Base-by-base conservation (phyloP, 768 basidiomycete species). In the Leccinum rimulosum region DNA sequence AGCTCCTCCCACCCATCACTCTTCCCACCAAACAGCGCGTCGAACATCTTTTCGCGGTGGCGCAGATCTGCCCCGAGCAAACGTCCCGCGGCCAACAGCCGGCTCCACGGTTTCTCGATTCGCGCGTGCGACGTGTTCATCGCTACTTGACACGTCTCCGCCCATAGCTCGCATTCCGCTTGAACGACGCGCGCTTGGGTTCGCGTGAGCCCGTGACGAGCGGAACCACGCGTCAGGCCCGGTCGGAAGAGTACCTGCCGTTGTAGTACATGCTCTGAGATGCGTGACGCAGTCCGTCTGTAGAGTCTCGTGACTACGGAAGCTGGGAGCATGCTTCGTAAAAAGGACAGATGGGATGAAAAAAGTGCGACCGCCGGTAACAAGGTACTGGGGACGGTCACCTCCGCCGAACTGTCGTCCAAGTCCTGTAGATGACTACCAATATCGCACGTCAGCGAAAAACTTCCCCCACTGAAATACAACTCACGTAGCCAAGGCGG, bases 241-340 rank as follows among this genome's bases (percentile, higher is more conserved):
- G 91, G 87, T 47, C 92, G 86, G 68, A 90, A 91, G 40, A 89
- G 71, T 55, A 97, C 85, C 59, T 89, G 85, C 14, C 95, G 88
- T 62, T 95, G 91, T 19, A 91, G 75, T 54, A 98, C 86, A 68
- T 95, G 85, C 52, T 88, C 84, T 0, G 89, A 79, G 12, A 98
- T 68, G 38, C 84, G 83, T 8, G 84, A 75, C 22, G 88, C 84
- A 60, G 89, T 85, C 31, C 83, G 83, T 35, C 94, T 82, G 71
- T 97, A 98, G 22, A 96, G 70, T 10, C 76, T 70, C 2, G 84
- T 85, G 50, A 86, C 74, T 1, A 77, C 77, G 1, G 81, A 68
- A 27, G 77, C 76, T 0, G 95, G 86, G 27, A 96, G 80, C 1
- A 82, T 83, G 28, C 76, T 74, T 3, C 82, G 81, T 56, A 98